A percentile compares a stretch with the other conserved stretches of the same genome.
Conservation (phyloP, 2,329 filamentous ascomycete species). For the Venturiaceae sp. region DNA sequence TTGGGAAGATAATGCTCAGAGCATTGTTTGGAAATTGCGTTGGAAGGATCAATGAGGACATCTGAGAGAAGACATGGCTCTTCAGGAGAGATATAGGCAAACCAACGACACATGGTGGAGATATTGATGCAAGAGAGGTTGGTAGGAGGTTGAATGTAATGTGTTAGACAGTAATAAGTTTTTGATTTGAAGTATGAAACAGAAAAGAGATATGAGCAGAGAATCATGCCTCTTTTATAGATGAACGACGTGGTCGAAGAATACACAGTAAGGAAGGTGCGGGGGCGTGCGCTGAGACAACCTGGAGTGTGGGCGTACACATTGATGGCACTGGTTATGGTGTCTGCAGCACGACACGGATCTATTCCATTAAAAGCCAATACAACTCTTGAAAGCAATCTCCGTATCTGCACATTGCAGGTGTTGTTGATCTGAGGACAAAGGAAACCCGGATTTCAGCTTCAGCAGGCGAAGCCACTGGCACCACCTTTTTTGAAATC, state of each 20-base stretch:
- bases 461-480: not conserved
- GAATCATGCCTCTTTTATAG: not conserved
- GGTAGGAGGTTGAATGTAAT: not conserved
- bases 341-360: not conserved
- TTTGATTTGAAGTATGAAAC: no score
- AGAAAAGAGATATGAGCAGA: no score
- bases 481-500: no score
- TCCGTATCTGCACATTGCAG: not conserved
- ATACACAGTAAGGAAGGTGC: not conserved
- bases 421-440: not conserved
- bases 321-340: not conserved
- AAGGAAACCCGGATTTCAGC: not conserved
- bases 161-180: no score
- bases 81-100: slow-evolving; percentile 42
- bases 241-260: not conserved
- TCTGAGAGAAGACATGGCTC: slow-evolving; percentile 47
- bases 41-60: slow-evolving; percentile 37
- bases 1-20: slow-evolving; percentile 43
- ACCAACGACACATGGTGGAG: slow-evolving; percentile 40
- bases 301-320: not conserved
- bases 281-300: no score
- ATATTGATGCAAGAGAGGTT: not conserved
- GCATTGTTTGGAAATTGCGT: slow-evolving; percentile 25
- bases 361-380: not conserved
- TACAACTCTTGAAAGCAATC: not conserved